Evolutionary conservation across 2,329 filamentous ascomycete genomes (phyloP), one percentile per base, ranked within the genome.

Genomic region (Ciborinia camelliae): DNA sequence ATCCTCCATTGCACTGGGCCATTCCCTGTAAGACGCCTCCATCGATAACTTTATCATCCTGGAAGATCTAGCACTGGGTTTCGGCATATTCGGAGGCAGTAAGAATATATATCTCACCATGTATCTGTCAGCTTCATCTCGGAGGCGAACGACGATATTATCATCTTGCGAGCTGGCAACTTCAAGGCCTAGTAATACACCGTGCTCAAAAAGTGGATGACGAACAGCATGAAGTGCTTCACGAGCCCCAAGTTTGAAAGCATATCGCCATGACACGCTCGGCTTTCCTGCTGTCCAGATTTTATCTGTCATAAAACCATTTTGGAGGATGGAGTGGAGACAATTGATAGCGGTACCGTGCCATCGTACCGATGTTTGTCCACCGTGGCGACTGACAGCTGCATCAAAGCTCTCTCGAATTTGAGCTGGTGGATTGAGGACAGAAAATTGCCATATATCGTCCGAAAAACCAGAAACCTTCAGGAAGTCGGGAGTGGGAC

Each of bases 141-240:
- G 7, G 30, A 5, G 20, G 7, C 20, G 28, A 39, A n/a, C n/a
- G 12, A 54, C 32, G 2, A 23, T 54, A n/a, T 0, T 26, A 10
- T 15, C 12, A 35, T 15, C 32, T 9, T 23, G 30, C 15, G n/a
- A 4, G 7, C 15, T 23, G 32, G 53, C 53, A 6, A 55, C 53
- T 20, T 55, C 53, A n/a, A 55, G 53, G 6, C 35, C 53, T n/a
- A 55, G 37, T 55, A 55, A 23, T 18, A 55, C 23, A 18, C 53
- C 53, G 9, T 55, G 5, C 14, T 55, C 37, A 39, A 28, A 18
- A 20, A 55, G 23, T 14, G 53, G 53, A 28, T 55, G 53, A 41
- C 7, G 15, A 4, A 26, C 35, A 28, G 47, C 47, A 15, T 15
- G 6, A 9, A 50, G 47, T 28, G 47, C 47, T 5, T 50, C 47